phyloP scores from a whole-genome alignment of 768 basidiomycete species.

The Pholiota conissans region DNA sequence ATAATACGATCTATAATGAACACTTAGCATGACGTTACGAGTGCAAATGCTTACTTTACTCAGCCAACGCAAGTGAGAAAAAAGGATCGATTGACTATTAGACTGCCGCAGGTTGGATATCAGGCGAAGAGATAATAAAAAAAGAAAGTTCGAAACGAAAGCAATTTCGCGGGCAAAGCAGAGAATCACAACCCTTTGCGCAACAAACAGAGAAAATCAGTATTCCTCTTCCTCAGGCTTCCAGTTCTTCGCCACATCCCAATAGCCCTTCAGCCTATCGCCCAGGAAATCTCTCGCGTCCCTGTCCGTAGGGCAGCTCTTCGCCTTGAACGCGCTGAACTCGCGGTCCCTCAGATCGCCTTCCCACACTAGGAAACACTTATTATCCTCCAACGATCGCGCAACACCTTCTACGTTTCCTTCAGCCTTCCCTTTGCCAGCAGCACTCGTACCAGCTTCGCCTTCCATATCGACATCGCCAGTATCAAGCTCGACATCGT shows the following conservation, averaged over 20 bases:
- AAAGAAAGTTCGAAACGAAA: no score
- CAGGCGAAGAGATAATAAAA: neutral
- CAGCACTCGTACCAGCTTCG: slow-evolving; percentile 5
- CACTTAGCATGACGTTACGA: neutral
- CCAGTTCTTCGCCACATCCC: slow-evolving; percentile 95
- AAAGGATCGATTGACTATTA: neutral
- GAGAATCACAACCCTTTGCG: no score
- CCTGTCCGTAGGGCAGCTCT: slow-evolving; percentile 80
- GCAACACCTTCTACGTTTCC: slow-evolving; percentile 35
- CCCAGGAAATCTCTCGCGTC: slow-evolving; percentile 87
- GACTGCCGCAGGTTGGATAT: no score
- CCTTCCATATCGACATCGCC: slow-evolving; percentile 39
- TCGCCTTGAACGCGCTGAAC: slow-evolving; percentile 80
- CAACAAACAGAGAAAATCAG: slow-evolving; percentile 26
- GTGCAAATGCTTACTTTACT: neutral
- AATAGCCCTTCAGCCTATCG: slow-evolving; percentile 82
- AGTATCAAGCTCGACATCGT: slow-evolving; percentile 68
- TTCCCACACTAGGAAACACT: slow-evolving; percentile 92
- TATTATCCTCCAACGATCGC: slow-evolving; percentile 79
- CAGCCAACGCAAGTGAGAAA: neutral
- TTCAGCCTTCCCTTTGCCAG: slow-evolving; percentile 17
- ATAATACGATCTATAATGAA: neutral
- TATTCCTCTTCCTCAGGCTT: slow-evolving; percentile 81
- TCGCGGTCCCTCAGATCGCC: slow-evolving; percentile 81
- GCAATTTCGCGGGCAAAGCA: no score